Evolutionary conservation across 2,329 filamentous ascomycete genomes (phyloP).

Genomic region (Beauveria sp.): DNA sequence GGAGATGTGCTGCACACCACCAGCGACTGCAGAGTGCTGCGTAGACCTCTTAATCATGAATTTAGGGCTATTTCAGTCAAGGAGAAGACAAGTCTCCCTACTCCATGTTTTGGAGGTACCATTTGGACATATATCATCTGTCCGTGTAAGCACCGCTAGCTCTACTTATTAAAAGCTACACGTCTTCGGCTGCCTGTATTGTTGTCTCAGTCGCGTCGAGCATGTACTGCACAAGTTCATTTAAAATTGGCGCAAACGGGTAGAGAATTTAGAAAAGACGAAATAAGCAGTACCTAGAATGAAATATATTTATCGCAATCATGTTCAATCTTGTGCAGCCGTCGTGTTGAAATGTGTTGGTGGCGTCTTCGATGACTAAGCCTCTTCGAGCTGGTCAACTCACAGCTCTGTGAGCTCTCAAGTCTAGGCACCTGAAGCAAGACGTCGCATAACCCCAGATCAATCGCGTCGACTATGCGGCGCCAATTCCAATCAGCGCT

Average conservation of each 20-base stretch:
- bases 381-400: not conserved
- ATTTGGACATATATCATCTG: not conserved
- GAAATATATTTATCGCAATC: not conserved
- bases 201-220: not conserved
- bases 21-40: too few species aligned
- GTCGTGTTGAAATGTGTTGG: not conserved
- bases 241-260: too few species aligned
- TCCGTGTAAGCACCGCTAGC: not conserved
- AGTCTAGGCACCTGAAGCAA: not conserved
- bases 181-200: not conserved
- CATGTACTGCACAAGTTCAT: not conserved
- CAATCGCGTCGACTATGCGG: slow-evolving; percentile 24
- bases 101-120: not conserved
- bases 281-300: too few species aligned
- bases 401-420: not conserved
- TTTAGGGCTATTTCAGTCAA: too few species aligned
- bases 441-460: not conserved
- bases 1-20: too few species aligned
- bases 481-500: slow-evolving; percentile 28
- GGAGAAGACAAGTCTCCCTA: too few species aligned
- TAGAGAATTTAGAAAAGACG: too few species aligned
- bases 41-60: too few species aligned
- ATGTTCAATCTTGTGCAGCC: not conserved
- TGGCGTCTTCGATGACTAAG: slow-evolving; percentile 9
- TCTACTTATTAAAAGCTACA: too few species aligned